phyloP scores from a whole-genome alignment of 768 basidiomycete genomes.

The Lactifluus rugatus region DNA sequence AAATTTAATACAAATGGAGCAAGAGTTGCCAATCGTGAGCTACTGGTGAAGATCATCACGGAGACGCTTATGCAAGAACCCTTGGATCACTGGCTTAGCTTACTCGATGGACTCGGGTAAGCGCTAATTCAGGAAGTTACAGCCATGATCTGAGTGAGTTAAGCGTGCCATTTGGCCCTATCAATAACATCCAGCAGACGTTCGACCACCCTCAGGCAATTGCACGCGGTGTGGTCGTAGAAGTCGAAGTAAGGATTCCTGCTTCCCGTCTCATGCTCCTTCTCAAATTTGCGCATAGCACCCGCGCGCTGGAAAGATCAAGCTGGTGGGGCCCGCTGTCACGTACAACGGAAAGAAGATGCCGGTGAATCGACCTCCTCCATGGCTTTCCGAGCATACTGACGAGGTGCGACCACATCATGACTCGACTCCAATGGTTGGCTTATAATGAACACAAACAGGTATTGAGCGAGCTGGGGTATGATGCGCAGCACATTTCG shows the following conservation, averaged over 20 bases:
- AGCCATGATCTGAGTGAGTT: conserved; percentile 2
- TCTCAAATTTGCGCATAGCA: conserved; percentile 11
- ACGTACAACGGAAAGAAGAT: conserved; percentile 32
- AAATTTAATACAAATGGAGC: conserved; percentile 65
- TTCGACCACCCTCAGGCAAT: conserved; percentile 83
- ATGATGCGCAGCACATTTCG: conserved; percentile 9
- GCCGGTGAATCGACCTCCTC: conserved; percentile 32
- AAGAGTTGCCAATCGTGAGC: conserved; percentile 66
- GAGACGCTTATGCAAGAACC: conserved; percentile 45
- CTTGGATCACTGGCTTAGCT: conserved; percentile 65
- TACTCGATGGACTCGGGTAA: conserved; percentile 71
- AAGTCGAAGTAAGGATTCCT: conserved; percentile 55
- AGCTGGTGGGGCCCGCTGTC: conserved; percentile 32
- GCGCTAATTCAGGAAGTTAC: conserved; percentile 20
- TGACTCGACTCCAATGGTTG: background rate
- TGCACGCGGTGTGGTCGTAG: conserved; percentile 64
- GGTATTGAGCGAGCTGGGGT: conserved; percentile 15
- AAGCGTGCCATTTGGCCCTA: conserved; percentile 81
- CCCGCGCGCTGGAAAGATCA: conserved; percentile 36
- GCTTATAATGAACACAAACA: background rate
- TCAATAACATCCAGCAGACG: conserved; percentile 84
- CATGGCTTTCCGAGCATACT: conserved; percentile 37
- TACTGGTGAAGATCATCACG: conserved; percentile 60
- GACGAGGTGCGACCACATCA: conserved; percentile 24
- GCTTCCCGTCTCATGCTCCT: background rate